Evolutionary conservation across 1,284 basidiomycete species (phyloP), one percentile per base, ranked within the genome.

Genomic region (Tilletia caries): DNA sequence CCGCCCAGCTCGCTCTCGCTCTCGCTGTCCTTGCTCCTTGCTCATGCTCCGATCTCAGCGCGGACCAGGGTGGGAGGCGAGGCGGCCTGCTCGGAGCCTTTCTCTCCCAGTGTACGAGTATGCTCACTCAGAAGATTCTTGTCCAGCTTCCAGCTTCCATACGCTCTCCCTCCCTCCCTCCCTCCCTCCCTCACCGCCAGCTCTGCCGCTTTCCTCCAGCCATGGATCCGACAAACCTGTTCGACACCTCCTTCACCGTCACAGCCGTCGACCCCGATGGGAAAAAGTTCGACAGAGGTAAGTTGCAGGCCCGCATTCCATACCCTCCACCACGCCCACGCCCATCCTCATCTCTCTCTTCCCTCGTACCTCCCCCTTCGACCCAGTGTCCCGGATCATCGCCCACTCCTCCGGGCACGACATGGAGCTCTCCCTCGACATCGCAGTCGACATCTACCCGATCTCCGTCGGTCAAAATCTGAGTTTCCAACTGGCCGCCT

Each of bases 241-340:
- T 82, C 67, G 81, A 83, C 70, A 77, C 80, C 60, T 79, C 81
- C 65, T 82, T 83, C 54, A 73, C 76, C 68, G 75, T 83, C 67
- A 75, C 70, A 54, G 72, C 78, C 68, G 81, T 83, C 70, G 81
- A 83, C 66, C 81, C 81, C 15, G 84, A 95, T 82, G 95, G 96
- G 68, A 96, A 92, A 86, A 97, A 95, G 84, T 97, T 96, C 78
- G 95, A 97, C 84, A 87, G 95, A 90, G 95, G 95, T 95, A 72
- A 64, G 87, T 41, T 43, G 29, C 18, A 34, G 33, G n/a, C n/a
- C n/a, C n/a, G n/a, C n/a, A n/a, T n/a, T n/a, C n/a, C n/a, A n/a
- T 48, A 48, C 13, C 13, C 12, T 44, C 20, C 10, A 41, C 15
- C 37, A 41, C 15, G 37, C 37, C 15, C 10, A 41, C 8, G 37